Evolutionary conservation across 164 flowering plant species (phyloP), one percentile per base, ranked within the genome.

Genomic region (Cinnamomum micranthum): DNA sequence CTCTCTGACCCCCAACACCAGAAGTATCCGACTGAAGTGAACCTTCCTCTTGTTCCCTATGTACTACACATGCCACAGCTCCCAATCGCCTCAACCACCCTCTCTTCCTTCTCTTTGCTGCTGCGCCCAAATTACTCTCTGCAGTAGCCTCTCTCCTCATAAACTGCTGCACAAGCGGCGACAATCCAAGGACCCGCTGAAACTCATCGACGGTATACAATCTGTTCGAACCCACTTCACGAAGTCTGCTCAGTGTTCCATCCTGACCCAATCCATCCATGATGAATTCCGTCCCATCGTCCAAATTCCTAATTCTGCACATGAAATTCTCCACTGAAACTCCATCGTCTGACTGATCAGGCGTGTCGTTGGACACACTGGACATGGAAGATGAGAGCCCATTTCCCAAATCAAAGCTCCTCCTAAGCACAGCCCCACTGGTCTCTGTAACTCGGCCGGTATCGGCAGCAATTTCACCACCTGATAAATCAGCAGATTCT

Each of bases 11-110:
- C n/a, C 66, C 82, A 20, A 60, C 58, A 77, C 77, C 20, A 3
- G 70, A 73, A 20, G 74, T 72, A 41, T 35, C 68, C 7, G 64
- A 50, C n/a, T 73, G 69, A 71, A 78, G 25, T 62, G 74, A 76
- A 14, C 73, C 81, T 65, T 60, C 79, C 68, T 79, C 84, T 67
- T 69, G 76, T 73, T 83, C 78, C 68, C 71, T 75, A 75, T 85
- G 82, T 51, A 77, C 73, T 50, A 83, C 74, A 75, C 97, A 88
- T 6, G 87, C 66, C 35, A 88, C 71, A 63, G 89, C 84, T 20
- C 89, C 88, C 58, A 94, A 79, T 75, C 80, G 86, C 77, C 75
- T 81, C 76, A 87, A 75, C 92, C 90, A 92, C 22, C 85, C 72
- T 66, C 73, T 84, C 71, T 85, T 90, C 71, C 47, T 78, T 77